A percentile compares a stretch with the other conserved stretches of the same genome.
These are phyloP conservation scores for Forsythia viridissima DNA, from an alignment of 257 asterid genomes.

Conservation along the genomic window DNA sequence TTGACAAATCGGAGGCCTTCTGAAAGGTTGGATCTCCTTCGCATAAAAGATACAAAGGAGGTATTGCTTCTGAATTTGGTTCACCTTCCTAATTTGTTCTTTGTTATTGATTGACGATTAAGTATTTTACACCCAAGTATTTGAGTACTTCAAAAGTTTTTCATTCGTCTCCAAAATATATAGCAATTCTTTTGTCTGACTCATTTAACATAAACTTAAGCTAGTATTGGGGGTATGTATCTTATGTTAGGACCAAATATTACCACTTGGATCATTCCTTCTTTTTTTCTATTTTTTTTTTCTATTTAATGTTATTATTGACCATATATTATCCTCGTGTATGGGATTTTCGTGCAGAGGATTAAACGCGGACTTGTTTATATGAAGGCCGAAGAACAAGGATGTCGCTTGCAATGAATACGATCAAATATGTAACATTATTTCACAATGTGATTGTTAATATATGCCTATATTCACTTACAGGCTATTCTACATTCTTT, in stretches of 20 bases:
- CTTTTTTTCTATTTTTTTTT: background rate
- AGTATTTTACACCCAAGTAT: background rate
- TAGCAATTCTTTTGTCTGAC: background rate
- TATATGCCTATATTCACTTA: constrained; percentile 16
- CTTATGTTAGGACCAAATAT: background rate
- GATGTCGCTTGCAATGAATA: constrained; percentile 56
- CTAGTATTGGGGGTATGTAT: too few species aligned
- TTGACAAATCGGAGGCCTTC: constrained; percentile 76
- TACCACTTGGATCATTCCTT: background rate
- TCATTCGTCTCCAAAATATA: background rate
- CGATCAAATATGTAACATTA: background rate
- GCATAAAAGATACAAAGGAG: constrained; percentile 77
- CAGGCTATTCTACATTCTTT: constrained; percentile 31
- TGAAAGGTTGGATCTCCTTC: constrained; percentile 88
- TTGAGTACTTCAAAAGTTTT: background rate
- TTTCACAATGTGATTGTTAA: constrained; percentile 4
- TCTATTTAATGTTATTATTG: background rate
- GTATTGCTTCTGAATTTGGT: constrained; percentile 31
- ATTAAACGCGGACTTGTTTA: constrained; percentile 62
- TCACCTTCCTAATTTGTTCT: background rate
- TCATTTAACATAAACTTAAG: background rate
- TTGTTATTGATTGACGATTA: background rate
- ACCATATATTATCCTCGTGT: background rate
- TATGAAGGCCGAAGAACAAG: constrained; percentile 77
- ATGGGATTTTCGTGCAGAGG: constrained; percentile 55